A percentile compares a stretch with the other conserved stretches of the same genome.
These are phyloP conservation scores for Mycena capillaripes DNA, from an alignment of 768 basidiomycete genomes.

Conservation along the genomic window DNA sequence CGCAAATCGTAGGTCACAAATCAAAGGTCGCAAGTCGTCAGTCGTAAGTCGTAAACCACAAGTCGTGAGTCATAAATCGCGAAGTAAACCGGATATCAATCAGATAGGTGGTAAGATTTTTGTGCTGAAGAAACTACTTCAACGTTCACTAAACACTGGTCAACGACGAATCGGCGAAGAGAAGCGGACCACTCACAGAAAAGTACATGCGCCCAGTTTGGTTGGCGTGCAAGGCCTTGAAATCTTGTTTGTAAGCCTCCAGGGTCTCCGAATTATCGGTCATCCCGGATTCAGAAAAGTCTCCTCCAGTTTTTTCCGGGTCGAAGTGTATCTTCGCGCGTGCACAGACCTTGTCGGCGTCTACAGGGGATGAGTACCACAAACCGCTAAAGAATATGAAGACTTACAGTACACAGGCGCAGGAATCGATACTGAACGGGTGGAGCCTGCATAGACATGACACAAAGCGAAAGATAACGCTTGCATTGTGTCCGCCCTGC, in stretches of 20 bases:
- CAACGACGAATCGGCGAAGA: not conserved
- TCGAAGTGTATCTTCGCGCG: conserved; percentile 76
- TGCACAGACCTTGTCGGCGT: conserved; percentile 82
- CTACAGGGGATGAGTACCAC: conserved; percentile 48
- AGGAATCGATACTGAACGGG: conserved; percentile 88
- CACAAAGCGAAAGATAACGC: conserved; percentile 79
- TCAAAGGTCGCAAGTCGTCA: not conserved
- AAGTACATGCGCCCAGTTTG: conserved; percentile 56
- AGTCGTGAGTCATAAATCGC: not conserved
- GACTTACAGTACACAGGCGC: conserved; percentile 86
- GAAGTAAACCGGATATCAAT: no score
- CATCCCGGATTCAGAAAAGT: conserved; percentile 53
- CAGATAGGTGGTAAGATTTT: no score
- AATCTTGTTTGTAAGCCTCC: conserved; percentile 64
- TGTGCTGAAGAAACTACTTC: no score
- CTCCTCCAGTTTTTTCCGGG: conserved; percentile 58
- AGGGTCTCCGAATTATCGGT: conserved; percentile 51
- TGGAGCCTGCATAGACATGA: conserved; percentile 86
- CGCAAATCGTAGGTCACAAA: not conserved
- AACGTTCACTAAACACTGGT: no score
- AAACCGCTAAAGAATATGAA: no score
- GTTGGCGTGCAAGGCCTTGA: conserved; percentile 59
- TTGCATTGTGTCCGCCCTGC: conserved; percentile 77
- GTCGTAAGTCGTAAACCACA: not conserved
- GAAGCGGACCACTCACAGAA: conserved; percentile 35